A percentile compares a stretch with the other conserved stretches of the same genome.
phyloP scores from a whole-genome alignment of 2,329 filamentous ascomycete species.

The Talaromyces atroroseus region DNA sequence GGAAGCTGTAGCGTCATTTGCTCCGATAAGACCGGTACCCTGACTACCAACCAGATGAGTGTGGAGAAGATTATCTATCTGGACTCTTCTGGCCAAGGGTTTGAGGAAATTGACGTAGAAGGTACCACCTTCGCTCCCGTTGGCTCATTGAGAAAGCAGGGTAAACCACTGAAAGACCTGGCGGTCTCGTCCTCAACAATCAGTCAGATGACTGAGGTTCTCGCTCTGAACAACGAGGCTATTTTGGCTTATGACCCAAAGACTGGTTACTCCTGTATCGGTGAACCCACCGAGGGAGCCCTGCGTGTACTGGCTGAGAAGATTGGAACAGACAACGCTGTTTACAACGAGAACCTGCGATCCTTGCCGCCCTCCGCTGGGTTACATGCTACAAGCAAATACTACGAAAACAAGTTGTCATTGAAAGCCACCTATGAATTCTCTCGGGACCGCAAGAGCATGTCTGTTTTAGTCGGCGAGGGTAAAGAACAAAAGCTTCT shows the following conservation, averaged over 20 bases:
- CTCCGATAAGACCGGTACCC: constrained; percentile 96
- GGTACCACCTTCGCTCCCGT: constrained; percentile 88
- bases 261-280: constrained; percentile 72
- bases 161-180: constrained; percentile 63
- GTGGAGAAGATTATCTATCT: constrained; percentile 89
- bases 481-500: constrained; percentile 71
- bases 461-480: constrained; percentile 84
- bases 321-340: constrained; percentile 71
- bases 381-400: constrained; percentile 74
- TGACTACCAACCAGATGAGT: constrained; percentile 99
- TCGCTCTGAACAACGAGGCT: constrained; percentile 82
- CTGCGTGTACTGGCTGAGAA: constrained; percentile 89
- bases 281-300: constrained; percentile 92
- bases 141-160: constrained; percentile 65
- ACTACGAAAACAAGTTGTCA: constrained; percentile 71
- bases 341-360: constrained; percentile 49
- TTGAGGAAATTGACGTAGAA: constrained; percentile 84
- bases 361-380: constrained; percentile 51
- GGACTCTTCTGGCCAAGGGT: constrained; percentile 62
- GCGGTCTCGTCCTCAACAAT: constrained; percentile 69
- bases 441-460: constrained; percentile 95
- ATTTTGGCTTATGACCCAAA: constrained; percentile 75
- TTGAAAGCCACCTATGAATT: constrained; percentile 90
- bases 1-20: constrained; percentile 99
- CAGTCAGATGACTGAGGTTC: constrained; percentile 66